phyloP scores from a whole-genome alignment of 305 asterid genomes.

The Plantago coronopus region DNA sequence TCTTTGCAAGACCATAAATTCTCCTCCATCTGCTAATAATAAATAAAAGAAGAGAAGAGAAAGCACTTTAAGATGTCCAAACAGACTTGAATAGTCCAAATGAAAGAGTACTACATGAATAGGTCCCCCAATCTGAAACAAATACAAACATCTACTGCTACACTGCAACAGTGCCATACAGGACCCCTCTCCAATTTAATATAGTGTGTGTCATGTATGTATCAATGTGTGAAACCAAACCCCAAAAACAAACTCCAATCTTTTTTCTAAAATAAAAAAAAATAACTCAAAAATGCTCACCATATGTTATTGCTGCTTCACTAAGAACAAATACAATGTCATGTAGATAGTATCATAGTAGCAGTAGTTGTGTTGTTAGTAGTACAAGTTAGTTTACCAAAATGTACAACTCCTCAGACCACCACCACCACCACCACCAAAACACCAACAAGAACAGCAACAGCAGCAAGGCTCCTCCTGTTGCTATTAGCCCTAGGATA shows the following conservation, averaged over 20 bases:
- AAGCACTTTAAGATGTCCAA: neutral
- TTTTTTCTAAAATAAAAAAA: too few relatives aligned
- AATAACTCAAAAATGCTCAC: neutral
- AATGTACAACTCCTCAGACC: constrained; percentile 13
- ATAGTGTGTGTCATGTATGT: neutral
- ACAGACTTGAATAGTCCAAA: constrained; percentile 16
- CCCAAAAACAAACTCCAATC: too few relatives aligned
- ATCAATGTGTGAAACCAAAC: neutral
- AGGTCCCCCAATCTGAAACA: constrained; percentile 20
- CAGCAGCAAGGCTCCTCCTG: constrained; percentile 10
- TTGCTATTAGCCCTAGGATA: constrained; percentile 73
- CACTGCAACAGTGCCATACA: constrained; percentile 9
- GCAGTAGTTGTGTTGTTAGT: too few relatives aligned
- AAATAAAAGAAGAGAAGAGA: too few relatives aligned
- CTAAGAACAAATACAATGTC: neutral
- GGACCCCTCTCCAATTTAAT: constrained; percentile 17
- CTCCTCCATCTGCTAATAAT: neutral
- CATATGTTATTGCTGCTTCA: neutral
- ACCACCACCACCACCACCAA: neutral
- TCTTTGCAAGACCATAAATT: neutral
- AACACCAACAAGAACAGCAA: neutral
- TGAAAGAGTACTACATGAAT: constrained; percentile 4
- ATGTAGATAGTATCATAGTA: neutral
- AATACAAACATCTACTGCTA: constrained; percentile 22
- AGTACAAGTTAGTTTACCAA: neutral